Conservation (phyloP, 2,329 filamentous ascomycete species). For the Verticillium albo-atrum region DNA sequence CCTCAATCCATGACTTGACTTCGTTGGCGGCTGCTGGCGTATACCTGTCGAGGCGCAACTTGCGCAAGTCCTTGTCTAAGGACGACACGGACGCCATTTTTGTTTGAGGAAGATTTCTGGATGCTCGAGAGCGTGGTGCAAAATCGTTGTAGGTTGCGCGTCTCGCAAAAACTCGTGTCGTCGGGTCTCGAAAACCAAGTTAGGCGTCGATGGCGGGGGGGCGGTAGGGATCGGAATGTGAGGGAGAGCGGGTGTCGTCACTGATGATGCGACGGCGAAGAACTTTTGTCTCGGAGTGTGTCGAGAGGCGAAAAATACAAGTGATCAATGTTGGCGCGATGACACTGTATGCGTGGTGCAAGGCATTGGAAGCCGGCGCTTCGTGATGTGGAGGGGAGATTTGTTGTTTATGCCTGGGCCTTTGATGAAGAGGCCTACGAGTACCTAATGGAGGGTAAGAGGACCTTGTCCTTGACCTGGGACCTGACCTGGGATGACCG, state of each 20-base stretch:
- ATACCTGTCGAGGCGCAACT: conserved; percentile 86
- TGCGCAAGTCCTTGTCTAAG: conserved; percentile 92
- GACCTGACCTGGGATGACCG: conserved; percentile 4
- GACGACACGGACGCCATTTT: conserved; percentile 89
- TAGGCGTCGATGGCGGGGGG: background rate
- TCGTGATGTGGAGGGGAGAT: conserved; percentile 7
- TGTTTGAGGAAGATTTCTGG: background rate
- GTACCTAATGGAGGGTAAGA: no score
- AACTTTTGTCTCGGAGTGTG: background rate
- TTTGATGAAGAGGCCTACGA: background rate
- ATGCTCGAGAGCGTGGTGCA: background rate
- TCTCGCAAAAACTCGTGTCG: background rate
- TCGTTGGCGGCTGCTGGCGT: conserved; percentile 88
- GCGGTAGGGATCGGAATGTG: background rate
- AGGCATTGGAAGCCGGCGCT: conserved; percentile 1
- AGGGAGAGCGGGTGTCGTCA: conserved; percentile 1
- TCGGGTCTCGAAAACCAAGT: background rate
- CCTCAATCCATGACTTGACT: conserved; percentile 80
- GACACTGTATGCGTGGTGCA: background rate
- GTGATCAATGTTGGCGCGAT: background rate
- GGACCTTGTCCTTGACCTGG: no score
- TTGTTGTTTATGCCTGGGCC: conserved; percentile 7
- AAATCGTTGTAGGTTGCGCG: background rate
- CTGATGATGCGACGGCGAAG: background rate
- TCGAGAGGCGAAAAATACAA: background rate